phyloP scores from a whole-genome alignment of 768 basidiomycete species.

The Cyathus striatus region DNA sequence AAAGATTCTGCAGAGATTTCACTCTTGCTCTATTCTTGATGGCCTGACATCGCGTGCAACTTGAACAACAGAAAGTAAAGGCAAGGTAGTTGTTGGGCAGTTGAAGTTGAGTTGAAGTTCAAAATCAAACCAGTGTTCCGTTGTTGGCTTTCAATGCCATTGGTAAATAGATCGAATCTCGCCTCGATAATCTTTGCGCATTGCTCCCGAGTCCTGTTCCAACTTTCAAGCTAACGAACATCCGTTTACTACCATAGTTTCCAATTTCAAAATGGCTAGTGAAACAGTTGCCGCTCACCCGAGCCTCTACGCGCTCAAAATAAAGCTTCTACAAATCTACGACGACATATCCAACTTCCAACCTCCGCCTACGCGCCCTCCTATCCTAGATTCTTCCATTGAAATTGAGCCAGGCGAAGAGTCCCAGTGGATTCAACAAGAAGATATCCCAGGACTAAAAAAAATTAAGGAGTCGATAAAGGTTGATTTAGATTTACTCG shows the following conservation, averaged over 20 bases:
- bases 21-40: too few species aligned
- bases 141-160: too few species aligned
- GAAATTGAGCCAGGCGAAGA: conserved; percentile 30
- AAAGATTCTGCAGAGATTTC: too few species aligned
- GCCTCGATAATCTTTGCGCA: neutral
- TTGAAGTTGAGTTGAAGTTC: too few species aligned
- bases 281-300: conserved; percentile 13
- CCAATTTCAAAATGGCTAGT: neutral
- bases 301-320: conserved; percentile 23
- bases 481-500: conserved; percentile 37
- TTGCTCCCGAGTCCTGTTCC: neutral
- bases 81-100: too few species aligned
- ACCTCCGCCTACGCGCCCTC: conserved; percentile 30
- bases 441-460: conserved; percentile 38
- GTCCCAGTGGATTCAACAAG: conserved; percentile 36
- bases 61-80: too few species aligned
- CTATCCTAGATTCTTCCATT: conserved; percentile 41
- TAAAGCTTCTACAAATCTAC: conserved; percentile 25
- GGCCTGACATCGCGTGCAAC: too few species aligned
- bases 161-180: neutral
- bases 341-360: conserved; percentile 30
- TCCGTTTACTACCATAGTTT: neutral
- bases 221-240: neutral
- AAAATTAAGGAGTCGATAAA: conserved; percentile 40
- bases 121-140: too few species aligned